Evolutionary conservation across 2,329 filamentous ascomycete genomes (phyloP).

Genomic region (Aspergillus ochraceoroseus): DNA sequence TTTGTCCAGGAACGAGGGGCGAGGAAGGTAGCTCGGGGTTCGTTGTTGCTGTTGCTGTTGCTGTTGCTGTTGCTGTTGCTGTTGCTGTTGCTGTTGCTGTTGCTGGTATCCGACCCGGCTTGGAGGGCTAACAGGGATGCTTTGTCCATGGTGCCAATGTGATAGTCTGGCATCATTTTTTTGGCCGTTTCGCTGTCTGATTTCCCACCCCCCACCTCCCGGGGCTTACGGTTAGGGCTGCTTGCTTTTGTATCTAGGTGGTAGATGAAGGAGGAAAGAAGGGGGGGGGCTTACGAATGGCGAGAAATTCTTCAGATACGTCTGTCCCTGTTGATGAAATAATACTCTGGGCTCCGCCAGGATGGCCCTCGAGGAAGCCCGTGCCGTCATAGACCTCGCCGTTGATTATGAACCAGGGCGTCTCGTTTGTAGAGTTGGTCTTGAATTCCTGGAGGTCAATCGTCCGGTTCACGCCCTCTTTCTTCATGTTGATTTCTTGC

Average conservation of each 20-base stretch:
- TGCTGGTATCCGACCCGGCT: too few relatives aligned
- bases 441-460: conserved; percentile 69
- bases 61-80: conserved; percentile 39
- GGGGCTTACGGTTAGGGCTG: neutral
- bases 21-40: conserved; percentile 61
- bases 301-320: conserved; percentile 80
- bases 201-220: too few relatives aligned
- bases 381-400: conserved; percentile 88
- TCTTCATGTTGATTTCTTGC: conserved; percentile 72
- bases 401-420: conserved; percentile 83
- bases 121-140: conserved; percentile 54
- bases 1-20: conserved; percentile 69
- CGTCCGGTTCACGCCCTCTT: conserved; percentile 56
- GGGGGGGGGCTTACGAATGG: conserved; percentile 66
- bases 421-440: conserved; percentile 58
- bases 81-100: conserved; percentile 37
- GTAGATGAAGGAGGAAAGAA: neutral
- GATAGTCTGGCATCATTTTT: conserved; percentile 78
- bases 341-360: conserved; percentile 81
- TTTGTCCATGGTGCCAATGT: conserved; percentile 71
- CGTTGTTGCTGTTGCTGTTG: conserved; percentile 32
- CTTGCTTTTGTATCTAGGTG: neutral
- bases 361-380: conserved; percentile 71
- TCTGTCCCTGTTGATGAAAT: conserved; percentile 76
- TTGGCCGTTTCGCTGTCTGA: conserved; percentile 90